Base-by-base conservation (phyloP, 2,329 filamentous ascomycete genomes). In the Trichoderma sp. region DNA sequence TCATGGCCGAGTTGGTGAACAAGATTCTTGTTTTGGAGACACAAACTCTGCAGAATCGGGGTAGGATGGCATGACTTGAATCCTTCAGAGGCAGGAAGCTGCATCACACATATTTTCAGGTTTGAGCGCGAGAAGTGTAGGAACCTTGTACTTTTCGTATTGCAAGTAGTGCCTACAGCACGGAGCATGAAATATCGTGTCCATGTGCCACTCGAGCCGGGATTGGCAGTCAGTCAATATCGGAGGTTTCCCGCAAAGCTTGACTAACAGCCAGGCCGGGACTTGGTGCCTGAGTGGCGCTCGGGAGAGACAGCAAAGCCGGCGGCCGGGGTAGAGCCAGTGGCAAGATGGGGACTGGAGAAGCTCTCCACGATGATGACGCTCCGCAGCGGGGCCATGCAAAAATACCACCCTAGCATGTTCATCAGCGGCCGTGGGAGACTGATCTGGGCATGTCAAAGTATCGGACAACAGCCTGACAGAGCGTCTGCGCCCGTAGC, bases 281-380 rank as follows among this genome's bases (percentile, higher is more conserved):
- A 66, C 64, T 58, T 66, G 64, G 64, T 68, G 65, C 65, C 65
- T 68, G 56, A 43, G 65, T 68, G 65, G 65, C 65, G 65, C 65
- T 52, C 65, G 65, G 65, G 65, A 68, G 65, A 59, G 55, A 24
- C 65, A 59, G 28, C 64, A 43, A 60, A 68, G 65, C 55, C 65
- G 55, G 56, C 18, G 55, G 55, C 56, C 24, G 56, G 56, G 54
- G 56, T 59, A 26, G 37, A 26, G 55, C 56, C 56, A 54, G 30
- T 59, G 39, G 59, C 18, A 55, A 60, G 60, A 56, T 32, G 56
- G 32, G 39, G 26, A 34, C 56, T 46, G 67, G 59, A 30, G 54
- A 28, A 51, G 39, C 58, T 58, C 59, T 51, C 67, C 58, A 68
- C 59, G 66, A 68, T 68, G 63, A 56, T 66, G 63, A 66, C 63